Evolutionary conservation across 78 protist species (phyloP).

Genomic region (Planoprotostelium fungivorum): DNA sequence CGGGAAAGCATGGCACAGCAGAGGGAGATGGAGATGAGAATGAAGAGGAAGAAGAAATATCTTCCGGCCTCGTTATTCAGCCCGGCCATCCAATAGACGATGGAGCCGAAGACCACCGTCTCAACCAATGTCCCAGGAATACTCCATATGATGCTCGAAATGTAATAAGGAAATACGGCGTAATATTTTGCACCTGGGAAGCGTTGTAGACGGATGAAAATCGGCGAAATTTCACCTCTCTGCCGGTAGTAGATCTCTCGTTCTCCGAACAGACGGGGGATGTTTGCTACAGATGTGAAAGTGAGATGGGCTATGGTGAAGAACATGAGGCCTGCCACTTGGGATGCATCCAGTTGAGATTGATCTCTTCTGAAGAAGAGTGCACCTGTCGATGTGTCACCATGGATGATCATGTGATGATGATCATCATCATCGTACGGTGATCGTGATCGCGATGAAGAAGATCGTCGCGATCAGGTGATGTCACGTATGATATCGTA

Average conservation of each 20-base stretch:
- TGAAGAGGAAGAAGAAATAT: slow-evolving; percentile 23
- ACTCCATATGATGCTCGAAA: slow-evolving; percentile 5
- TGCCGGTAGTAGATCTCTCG: slow-evolving; percentile 24
- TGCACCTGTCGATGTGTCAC: no score
- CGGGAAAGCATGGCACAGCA: not conserved
- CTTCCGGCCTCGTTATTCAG: slow-evolving; percentile 15
- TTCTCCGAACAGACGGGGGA: slow-evolving; percentile 8
- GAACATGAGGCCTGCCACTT: not conserved
- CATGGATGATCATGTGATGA: no score
- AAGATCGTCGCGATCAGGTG: no score
- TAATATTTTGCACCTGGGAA: slow-evolving; percentile 9
- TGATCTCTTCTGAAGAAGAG: not conserved
- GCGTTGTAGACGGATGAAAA: not conserved
- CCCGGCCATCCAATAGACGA: slow-evolving; percentile 45
- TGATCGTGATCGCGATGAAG: no score
- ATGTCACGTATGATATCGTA: no score
- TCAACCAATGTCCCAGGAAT: slow-evolving; percentile 23
- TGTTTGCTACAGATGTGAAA: not conserved
- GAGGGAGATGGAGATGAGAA: not conserved
- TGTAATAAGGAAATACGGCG: slow-evolving; percentile 12
- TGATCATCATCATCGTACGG: no score
- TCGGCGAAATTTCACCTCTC: slow-evolving; percentile 5
- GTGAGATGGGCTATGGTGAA: not conserved
- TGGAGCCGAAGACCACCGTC: slow-evolving; percentile 12
- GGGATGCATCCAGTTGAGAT: not conserved